These are phyloP conservation scores for Penicillium sp. DNA, from an alignment of 2,329 filamentous ascomycete genomes.

Conservation along the genomic window DNA sequence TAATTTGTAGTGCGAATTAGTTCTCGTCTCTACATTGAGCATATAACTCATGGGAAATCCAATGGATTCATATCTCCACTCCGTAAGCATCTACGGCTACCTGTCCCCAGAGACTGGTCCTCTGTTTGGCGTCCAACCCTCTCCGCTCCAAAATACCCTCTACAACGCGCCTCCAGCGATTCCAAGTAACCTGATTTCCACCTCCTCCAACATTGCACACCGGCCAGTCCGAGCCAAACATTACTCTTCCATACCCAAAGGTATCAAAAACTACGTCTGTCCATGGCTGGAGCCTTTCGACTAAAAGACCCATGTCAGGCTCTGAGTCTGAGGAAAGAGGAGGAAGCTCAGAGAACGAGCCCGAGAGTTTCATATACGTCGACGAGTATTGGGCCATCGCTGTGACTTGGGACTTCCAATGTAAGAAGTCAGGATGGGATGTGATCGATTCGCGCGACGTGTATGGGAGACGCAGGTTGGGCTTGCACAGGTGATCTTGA, in stretches of 20 bases:
- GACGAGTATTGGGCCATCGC: constrained; percentile 66
- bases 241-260: constrained; percentile 74
- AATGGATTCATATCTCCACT: constrained; percentile 25
- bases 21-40: background rate
- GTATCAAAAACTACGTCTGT: constrained; percentile 71
- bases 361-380: constrained; percentile 92
- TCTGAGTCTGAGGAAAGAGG: constrained; percentile 40
- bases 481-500: constrained; percentile 87
- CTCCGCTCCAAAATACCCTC: constrained; percentile 62
- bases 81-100: constrained; percentile 74
- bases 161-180: constrained; percentile 74
- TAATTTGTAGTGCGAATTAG: background rate
- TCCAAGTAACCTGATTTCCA: constrained; percentile 67
- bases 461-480: constrained; percentile 65
- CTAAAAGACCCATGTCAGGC: constrained; percentile 37
- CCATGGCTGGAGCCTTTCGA: constrained; percentile 71
- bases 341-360: constrained; percentile 78
- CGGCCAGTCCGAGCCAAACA: constrained; percentile 96
- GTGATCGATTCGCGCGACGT: constrained; percentile 52
- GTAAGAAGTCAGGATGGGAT: constrained; percentile 62
- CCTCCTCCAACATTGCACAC: constrained; percentile 76
- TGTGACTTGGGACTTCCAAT: constrained; percentile 73
- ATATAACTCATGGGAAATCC: background rate
- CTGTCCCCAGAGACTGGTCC: constrained; percentile 71
- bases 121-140: constrained; percentile 63